Percentiles rank a stretch among this genome's conserved stretches.
These are phyloP conservation scores for Populus tomentosa DNA, from an alignment of 441 rosid species.

Conservation along the genomic window DNA sequence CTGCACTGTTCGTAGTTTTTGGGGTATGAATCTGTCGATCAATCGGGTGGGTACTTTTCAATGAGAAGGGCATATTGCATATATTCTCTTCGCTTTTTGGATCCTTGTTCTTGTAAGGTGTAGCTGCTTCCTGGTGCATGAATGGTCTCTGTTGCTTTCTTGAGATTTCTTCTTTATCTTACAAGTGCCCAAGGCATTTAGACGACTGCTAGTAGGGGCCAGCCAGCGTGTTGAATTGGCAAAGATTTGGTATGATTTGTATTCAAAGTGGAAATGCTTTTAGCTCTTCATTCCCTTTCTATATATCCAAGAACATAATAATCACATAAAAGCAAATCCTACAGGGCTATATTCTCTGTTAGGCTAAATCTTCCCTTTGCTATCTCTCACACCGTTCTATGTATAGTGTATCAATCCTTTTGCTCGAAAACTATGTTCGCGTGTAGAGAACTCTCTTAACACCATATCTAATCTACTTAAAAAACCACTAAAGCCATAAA, in stretches of 20 bases:
- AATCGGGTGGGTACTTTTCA: too few species aligned
- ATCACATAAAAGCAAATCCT: neutral
- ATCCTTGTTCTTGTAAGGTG: too few species aligned
- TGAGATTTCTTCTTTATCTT: too few species aligned
- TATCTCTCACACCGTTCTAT: neutral
- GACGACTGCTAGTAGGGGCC: neutral
- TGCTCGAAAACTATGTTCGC: neutral
- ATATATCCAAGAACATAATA: neutral
- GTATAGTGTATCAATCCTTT: neutral
- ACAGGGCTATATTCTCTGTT: neutral
- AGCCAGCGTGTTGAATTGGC: neutral
- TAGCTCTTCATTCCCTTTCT: neutral
- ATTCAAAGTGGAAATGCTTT: neutral
- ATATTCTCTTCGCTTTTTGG: too few species aligned
- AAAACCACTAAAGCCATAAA: too few species aligned
- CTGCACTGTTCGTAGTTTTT: too few species aligned
- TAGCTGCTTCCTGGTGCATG: too few species aligned
- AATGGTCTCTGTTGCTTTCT: neutral
- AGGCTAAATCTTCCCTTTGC: neutral
- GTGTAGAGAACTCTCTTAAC: neutral
- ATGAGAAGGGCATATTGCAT: too few species aligned
- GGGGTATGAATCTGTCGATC: too few species aligned
- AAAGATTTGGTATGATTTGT: neutral
- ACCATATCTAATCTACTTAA: too few species aligned
- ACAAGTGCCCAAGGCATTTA: too few species aligned